A percentile compares a stretch with the other conserved stretches of the same genome.
phyloP scores from a whole-genome alignment of 129 eudicot genomes.

The Artemisia argyi region DNA sequence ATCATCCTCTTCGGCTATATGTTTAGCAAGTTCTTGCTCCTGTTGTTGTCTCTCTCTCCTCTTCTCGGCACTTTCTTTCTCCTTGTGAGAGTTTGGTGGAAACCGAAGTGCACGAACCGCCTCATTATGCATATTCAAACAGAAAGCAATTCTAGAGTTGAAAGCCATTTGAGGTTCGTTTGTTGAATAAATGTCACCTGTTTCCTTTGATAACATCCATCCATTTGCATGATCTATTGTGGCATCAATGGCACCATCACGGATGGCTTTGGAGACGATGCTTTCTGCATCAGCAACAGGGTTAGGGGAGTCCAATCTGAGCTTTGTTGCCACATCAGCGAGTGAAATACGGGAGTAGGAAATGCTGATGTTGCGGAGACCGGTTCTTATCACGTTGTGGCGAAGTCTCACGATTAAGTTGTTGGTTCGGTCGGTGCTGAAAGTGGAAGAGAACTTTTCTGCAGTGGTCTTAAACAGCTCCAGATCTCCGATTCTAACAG shows the following conservation, averaged over 20 bases:
- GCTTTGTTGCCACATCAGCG: slow-evolving; percentile 78
- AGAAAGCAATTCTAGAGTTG: slow-evolving; percentile 86
- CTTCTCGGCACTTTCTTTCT: slow-evolving; percentile 89
- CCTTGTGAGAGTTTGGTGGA: slow-evolving; percentile 87
- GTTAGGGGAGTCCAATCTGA: slow-evolving; percentile 75
- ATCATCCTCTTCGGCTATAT: slow-evolving; percentile 93
- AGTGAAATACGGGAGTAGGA: slow-evolving; percentile 93
- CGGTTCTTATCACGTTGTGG: slow-evolving; percentile 96
- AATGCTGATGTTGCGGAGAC: slow-evolving; percentile 92
- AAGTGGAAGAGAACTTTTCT: slow-evolving; percentile 82
- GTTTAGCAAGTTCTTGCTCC: slow-evolving; percentile 97
- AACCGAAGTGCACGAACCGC: slow-evolving; percentile 77
- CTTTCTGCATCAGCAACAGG: slow-evolving; percentile 96
- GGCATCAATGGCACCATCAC: slow-evolving; percentile 99
- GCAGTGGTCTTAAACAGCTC: slow-evolving; percentile 74
- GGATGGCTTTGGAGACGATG: slow-evolving; percentile 88
- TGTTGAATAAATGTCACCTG: slow-evolving; percentile 88
- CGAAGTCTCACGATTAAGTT: slow-evolving; percentile 87
- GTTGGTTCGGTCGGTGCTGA: slow-evolving; percentile 74
- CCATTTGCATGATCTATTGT: slow-evolving; percentile 85
- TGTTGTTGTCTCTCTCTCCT: slow-evolving; percentile 97
- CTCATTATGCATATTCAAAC: slow-evolving; percentile 93
- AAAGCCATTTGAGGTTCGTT: slow-evolving; percentile 90
- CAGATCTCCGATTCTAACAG: slow-evolving; percentile 91
- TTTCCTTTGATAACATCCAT: slow-evolving; percentile 94